Evolutionary conservation across 176 grass and related monocot species (phyloP).

Genomic region (Phoenix roebelenii): DNA sequence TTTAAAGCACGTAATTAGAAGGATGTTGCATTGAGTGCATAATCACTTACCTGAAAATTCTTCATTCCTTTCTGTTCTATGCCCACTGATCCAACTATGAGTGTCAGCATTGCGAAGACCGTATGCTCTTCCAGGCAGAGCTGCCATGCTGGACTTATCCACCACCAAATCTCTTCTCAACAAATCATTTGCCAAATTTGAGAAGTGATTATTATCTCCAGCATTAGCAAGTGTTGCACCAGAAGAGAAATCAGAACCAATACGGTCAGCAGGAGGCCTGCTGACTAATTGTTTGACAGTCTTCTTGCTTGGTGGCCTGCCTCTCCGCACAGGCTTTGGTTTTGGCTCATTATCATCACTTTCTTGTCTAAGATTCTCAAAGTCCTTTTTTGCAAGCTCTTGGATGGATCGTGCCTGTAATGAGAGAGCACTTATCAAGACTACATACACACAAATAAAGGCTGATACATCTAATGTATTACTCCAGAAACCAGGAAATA

Average conservation of each 20-base stretch:
- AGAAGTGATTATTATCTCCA: constrained; percentile 35
- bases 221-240: constrained; percentile 37
- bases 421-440: constrained; percentile 12
- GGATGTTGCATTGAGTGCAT: too few species aligned
- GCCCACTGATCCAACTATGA: constrained; percentile 40
- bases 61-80: constrained; percentile 47
- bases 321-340: constrained; percentile 43
- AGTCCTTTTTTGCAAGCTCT: constrained; percentile 96
- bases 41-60: constrained; percentile 46
- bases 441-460: neutral
- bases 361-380: constrained; percentile 89
- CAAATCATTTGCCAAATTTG: constrained; percentile 36
- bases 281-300: constrained; percentile 45
- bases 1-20: too few species aligned
- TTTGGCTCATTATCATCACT: constrained; percentile 81
- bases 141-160: constrained; percentile 32
- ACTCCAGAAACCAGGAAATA: too few species aligned
- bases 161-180: constrained; percentile 14
- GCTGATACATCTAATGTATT: too few species aligned
- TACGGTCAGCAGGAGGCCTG: constrained; percentile 42
- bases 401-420: constrained; percentile 78
- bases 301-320: constrained; percentile 68
- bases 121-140: constrained; percentile 48
- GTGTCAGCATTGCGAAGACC: constrained; percentile 33
- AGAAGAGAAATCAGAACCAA: constrained; percentile 33